Conservation (phyloP, 2,329 filamentous ascomycete genomes). For the Hymenoscyphus fructigenus region DNA sequence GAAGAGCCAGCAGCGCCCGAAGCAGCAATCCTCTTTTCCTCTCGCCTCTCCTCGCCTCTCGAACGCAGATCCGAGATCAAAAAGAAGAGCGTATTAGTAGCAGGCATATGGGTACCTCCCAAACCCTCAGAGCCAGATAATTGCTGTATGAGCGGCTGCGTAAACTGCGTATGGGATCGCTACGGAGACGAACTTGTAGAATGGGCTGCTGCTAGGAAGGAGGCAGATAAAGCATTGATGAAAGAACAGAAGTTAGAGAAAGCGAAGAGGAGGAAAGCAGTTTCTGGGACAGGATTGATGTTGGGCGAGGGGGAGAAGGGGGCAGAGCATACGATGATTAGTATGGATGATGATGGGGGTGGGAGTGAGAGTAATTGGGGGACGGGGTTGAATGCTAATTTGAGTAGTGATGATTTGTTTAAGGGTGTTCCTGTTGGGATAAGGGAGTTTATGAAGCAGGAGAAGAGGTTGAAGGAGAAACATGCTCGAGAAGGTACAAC, state of each 20-base stretch:
- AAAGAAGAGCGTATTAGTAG: slow-evolving; percentile 62
- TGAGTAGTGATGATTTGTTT: slow-evolving; percentile 69
- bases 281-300: slow-evolving; percentile 36
- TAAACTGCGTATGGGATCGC: slow-evolving; percentile 94
- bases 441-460: slow-evolving; percentile 93
- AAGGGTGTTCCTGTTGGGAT: slow-evolving; percentile 86
- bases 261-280: slow-evolving; percentile 29
- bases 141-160: slow-evolving; percentile 98
- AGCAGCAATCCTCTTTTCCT: slow-evolving; percentile 77
- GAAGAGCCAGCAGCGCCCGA: slow-evolving; percentile 34
- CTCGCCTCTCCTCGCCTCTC: slow-evolving; percentile 70
- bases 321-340: slow-evolving; percentile 48
- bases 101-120: slow-evolving; percentile 80
- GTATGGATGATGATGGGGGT: slow-evolving; percentile 79
- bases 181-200: slow-evolving; percentile 91
- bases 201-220: slow-evolving; percentile 67
- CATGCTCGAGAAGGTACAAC: slow-evolving; percentile 54
- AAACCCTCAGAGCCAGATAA: slow-evolving; percentile 90
- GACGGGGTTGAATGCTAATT: slow-evolving; percentile 43
- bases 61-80: slow-evolving; percentile 63
- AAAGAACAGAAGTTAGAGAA: slow-evolving; percentile 36
- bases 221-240: slow-evolving; percentile 58
- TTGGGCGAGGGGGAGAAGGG: slow-evolving; percentile 28
- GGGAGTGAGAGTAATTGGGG: slow-evolving; percentile 71
- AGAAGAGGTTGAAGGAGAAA: slow-evolving; percentile 82